A percentile compares a stretch with the other conserved stretches of the same genome.
These are phyloP conservation scores for Calonectria fujianensis DNA, from an alignment of 2,329 filamentous ascomycete genomes.

Conservation along the genomic window DNA sequence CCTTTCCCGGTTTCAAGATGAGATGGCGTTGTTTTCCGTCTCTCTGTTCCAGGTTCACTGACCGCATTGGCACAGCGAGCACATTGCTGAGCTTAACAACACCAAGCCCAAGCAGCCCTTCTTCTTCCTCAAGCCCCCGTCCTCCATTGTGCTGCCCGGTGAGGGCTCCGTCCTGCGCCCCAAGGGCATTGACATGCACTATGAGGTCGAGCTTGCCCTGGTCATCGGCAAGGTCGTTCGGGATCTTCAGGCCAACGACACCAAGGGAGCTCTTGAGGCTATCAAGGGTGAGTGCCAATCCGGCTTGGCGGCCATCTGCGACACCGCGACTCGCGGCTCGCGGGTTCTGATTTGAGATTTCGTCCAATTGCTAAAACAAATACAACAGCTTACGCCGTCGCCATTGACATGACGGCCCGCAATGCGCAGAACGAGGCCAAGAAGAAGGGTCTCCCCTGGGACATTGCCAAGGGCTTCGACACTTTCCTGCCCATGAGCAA, in stretches of 20 bases:
- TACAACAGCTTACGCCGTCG: constrained; percentile 84
- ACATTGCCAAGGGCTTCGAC: constrained; percentile 97
- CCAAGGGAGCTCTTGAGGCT: constrained; percentile 84
- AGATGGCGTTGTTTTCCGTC: not conserved
- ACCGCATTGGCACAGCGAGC: constrained; percentile 76
- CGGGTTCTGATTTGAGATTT: not conserved
- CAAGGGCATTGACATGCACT: constrained; percentile 89
- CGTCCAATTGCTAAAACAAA: constrained; percentile 37
- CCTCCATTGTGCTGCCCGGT: constrained; percentile 86
- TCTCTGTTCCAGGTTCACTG: constrained; percentile 27
- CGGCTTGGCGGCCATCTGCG: too few species aligned
- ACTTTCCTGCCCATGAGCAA: constrained; percentile 94
- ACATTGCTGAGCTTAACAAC: constrained; percentile 94
- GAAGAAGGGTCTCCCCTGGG: constrained; percentile 95
- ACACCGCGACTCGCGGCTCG: too few species aligned
- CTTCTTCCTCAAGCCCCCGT: constrained; percentile 98
- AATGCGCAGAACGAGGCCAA: constrained; percentile 98
- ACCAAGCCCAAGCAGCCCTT: constrained; percentile 94
- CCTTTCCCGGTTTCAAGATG: constrained; percentile 4
- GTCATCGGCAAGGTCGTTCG: constrained; percentile 88
- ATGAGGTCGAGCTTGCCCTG: constrained; percentile 94
- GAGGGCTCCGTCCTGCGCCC: constrained; percentile 89
- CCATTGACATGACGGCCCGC: constrained; percentile 97
- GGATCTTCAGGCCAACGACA: constrained; percentile 85
- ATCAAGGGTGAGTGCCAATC: constrained; percentile 79